These are phyloP conservation scores for Selaginella moellendorffii DNA, from an alignment of 75 land plant species.

Conservation along the genomic window DNA sequence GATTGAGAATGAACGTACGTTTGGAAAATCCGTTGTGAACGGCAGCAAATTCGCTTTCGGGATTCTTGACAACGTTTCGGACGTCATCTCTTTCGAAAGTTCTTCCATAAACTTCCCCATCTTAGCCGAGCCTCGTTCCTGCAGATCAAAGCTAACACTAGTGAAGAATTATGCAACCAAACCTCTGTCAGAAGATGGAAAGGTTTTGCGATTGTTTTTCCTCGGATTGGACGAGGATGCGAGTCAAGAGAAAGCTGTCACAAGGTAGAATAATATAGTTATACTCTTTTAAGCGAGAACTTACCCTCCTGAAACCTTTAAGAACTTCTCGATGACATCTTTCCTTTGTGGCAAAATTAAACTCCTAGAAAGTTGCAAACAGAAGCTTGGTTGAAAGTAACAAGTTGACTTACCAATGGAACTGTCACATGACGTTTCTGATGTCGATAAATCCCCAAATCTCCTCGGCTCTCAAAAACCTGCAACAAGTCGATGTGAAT, in stretches of 20 bases:
- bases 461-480: slow-evolving; percentile 95
- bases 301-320: not conserved
- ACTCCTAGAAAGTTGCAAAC: slow-evolving; percentile 37
- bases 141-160: not conserved
- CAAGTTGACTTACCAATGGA: slow-evolving; percentile 39
- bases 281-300: not conserved
- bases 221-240: slow-evolving; percentile 17
- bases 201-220: slow-evolving; percentile 50
- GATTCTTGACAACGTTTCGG: slow-evolving; percentile 49
- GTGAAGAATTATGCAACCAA: slow-evolving; percentile 1
- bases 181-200: slow-evolving; percentile 91
- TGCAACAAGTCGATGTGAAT: slow-evolving; percentile 15
- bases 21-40: slow-evolving; percentile 80
- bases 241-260: slow-evolving; percentile 63
- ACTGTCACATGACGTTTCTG: slow-evolving; percentile 51
- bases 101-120: slow-evolving; percentile 44
- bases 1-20: slow-evolving; percentile 44
- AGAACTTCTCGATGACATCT: slow-evolving; percentile 31
- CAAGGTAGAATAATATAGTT: not conserved
- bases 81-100: slow-evolving; percentile 34
- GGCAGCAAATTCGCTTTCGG: slow-evolving; percentile 85
- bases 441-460: slow-evolving; percentile 45
- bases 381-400: not conserved
- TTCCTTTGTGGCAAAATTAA: slow-evolving; percentile 74
- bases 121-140: slow-evolving; percentile 82